Evolutionary conservation across 345 rosid species (phyloP), one percentile per base, ranked within the genome.

Genomic region (Conringia planisiliqua): DNA sequence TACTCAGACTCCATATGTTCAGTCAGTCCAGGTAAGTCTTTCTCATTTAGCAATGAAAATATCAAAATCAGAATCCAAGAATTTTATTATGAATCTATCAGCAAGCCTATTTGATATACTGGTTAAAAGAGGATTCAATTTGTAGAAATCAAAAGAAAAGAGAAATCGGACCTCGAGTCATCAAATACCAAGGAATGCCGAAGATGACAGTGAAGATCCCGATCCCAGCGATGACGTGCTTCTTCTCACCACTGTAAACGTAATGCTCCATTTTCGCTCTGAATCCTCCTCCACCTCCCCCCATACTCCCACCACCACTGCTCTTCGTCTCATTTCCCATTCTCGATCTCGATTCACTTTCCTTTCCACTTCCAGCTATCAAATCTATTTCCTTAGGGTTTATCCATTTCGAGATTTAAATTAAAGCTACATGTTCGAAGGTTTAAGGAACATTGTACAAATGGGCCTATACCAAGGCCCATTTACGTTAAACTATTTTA

Each of bases 161-260:
- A 6, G 60, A 10, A 57, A 70, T 62, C 76, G 12, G 26, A 87
- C 97, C 98, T 85, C 83, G 81, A 80, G 22, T 90, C 93, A 89
- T 89, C 79, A 87, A 63, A 76, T 52, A 84, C 97, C 97, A 92
- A 40, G 98, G 98, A 30, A 83, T 80, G n/a, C 84, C 89, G 69
- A 89, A 90, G 72, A 85, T 40, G 40, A 87, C 64, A 42, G 85
- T 32, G 72, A 90, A 59, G 17, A 90, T 74, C 32, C 83, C 89
- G 55, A 93, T 83, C 44, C 96, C 96, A 43, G 82, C 95, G 20
- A 90, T 10, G 12, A 93, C 98, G 54, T 89, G 91, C 83, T 89
- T 93, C 86, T 89, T 93, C 3, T 93, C 95, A 26, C 98, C 98
- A 71, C 95, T 93, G 80, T 90, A 90, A 10, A 90, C 63, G 74